Evolutionary conservation across 129 eudicot species (phyloP), one percentile per base, ranked within the genome.

Genomic region (sunflower (Helianthus annuus)): DNA sequence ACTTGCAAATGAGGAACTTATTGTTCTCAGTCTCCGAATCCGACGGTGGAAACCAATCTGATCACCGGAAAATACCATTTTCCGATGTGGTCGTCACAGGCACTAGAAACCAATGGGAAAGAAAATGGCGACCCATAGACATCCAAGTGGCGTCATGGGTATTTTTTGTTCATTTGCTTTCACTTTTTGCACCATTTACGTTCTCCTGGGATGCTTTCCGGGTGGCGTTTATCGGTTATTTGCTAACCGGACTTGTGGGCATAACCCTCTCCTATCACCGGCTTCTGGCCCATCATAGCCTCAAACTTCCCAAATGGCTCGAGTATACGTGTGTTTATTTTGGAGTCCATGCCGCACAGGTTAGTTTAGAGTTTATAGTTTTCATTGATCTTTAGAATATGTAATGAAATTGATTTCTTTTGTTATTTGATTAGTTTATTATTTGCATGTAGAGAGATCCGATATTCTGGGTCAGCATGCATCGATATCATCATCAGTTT

Each of bases 391-490:
- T 3, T 1, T n/a, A 14, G n/a, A n/a, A 0, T 22, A 24, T 57
- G 3, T 19, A 19, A 19, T 19, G 22, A 19, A 0, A 19, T 19
- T 19, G 22, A 19, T 24, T 16, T 27, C 42, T 38, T 10, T 38
- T 10, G 24, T 9, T 62, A 13, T 49, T 64, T 44, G 48, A 17
- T 69, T 76, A 68, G 38, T 56, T 16, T 57, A 52, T 8, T 34
- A 5, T 54, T 57, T 36, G 32, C 7, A 48, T 69, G 49, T 48
- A 85, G 89, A 77, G 86, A 53, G 82, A 75, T 85, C 89, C 89
- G 79, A 81, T 85, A 69, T 77, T 70, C 49, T 85, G 89, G 89
- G 89, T 85, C 63, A 85, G 89, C 65, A 65, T 79, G 70, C 89
- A 81, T 66, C 82, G 89, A 44, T 73, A 78, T 64, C 89, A 85